Conservation (phyloP, 106 monocot genomes). For the Chionographis japonica region DNA sequence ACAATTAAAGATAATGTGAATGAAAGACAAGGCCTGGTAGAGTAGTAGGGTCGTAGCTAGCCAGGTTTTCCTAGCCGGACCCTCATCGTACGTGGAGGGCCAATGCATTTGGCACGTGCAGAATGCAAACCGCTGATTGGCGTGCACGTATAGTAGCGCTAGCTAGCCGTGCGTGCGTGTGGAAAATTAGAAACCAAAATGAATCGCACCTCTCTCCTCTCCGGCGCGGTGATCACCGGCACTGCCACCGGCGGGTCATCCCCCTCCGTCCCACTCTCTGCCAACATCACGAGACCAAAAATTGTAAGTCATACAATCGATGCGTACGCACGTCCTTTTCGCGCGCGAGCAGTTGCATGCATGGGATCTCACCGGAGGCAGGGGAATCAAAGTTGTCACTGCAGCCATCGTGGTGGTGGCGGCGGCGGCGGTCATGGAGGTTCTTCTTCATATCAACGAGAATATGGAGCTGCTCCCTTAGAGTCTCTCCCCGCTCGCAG, state of each 20-base stretch:
- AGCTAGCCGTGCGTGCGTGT: too few relatives aligned
- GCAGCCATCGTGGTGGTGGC: constrained; percentile 10
- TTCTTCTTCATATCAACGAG: constrained; percentile 72
- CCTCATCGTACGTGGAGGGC: not conserved
- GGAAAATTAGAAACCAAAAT: constrained; percentile 1
- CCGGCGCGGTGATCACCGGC: constrained; percentile 74
- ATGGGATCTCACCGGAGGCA: too few relatives aligned
- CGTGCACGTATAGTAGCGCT: too few relatives aligned
- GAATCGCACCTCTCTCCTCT: constrained; percentile 78
- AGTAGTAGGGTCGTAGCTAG: too few relatives aligned
- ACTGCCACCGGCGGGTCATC: constrained; percentile 23
- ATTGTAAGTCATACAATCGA: too few relatives aligned
- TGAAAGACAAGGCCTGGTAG: too few relatives aligned
- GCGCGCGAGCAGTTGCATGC: too few relatives aligned
- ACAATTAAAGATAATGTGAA: too few relatives aligned
- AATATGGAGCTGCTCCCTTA: constrained; percentile 84
- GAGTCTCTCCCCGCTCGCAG: constrained; percentile 60
- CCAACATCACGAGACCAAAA: not conserved
- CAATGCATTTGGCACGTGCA: too few relatives aligned
- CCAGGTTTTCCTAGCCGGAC: constrained; percentile 31
- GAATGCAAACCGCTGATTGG: too few relatives aligned
- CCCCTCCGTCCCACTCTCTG: constrained; percentile 22
- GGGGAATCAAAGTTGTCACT: too few relatives aligned
- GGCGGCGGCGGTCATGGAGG: constrained; percentile 50
- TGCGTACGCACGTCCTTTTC: too few relatives aligned